Evolutionary conservation across 2,329 filamentous ascomycete species (phyloP), one percentile per base, ranked within the genome.

Genomic region (Xylaria sp.): DNA sequence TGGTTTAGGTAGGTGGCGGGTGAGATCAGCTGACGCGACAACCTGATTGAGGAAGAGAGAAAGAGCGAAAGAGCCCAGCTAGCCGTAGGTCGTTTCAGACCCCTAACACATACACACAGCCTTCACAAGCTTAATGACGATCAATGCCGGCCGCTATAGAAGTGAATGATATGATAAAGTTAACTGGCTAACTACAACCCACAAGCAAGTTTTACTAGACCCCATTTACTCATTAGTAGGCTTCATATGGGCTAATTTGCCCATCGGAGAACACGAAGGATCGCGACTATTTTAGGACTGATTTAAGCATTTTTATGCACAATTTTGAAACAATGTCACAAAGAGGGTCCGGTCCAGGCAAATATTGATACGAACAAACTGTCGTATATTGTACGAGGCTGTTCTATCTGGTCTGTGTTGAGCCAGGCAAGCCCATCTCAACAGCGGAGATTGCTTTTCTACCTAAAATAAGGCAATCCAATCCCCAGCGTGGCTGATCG

Each of bases 21-120:
- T 57, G 34, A 52, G 46, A 41, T 64, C 55, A 67, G 65, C 65
- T 67, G 60, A 67, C 48, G 45, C 45, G 32, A 41, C 23, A 55
- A 10, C 43, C 43, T 23, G 41, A 57, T 50, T 41, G 50, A 25
- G 20, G 32, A 34, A 28, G 41, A 9, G 41, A 45, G 41, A n/a
- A n/a, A n/a, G n/a, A n/a, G n/a, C n/a, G n/a, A n/a, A n/a, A n/a
- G n/a, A n/a, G n/a, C n/a, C n/a, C n/a, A n/a, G n/a, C n/a, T n/a
- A n/a, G n/a, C n/a, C n/a, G n/a, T n/a, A 34, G 9, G 28, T 53
- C 28, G 64, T 64, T 67, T 67, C 55, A 63, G 60, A 53, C 43
- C 56, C 63, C 48, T 60, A 43, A 48, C 32, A 23, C 50, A 4
- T n/a, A n/a, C n/a, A 43, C 58, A 62, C 45, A 36, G 46, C 60